Evolutionary conservation across 352 stramenopile species (phyloP).

Genomic region (Globisporangium irregulare): DNA sequence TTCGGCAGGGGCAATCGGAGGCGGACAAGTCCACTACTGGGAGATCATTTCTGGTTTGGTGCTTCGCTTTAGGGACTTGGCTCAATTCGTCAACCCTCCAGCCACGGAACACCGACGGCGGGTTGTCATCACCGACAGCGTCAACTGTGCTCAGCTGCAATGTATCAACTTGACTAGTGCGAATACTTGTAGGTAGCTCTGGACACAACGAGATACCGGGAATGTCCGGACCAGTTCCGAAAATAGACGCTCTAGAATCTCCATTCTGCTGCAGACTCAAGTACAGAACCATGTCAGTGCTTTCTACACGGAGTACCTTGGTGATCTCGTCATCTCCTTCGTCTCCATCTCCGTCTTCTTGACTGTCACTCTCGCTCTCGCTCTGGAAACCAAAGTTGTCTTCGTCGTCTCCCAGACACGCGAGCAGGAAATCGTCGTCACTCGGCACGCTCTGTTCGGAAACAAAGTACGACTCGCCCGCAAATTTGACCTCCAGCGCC

Average conservation of each 20-base stretch:
- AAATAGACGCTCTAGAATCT: not conserved
- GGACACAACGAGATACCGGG: not conserved
- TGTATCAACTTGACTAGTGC: not conserved
- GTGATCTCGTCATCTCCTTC: not conserved
- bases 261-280: not conserved
- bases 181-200: not conserved
- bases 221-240: not conserved
- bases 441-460: not conserved
- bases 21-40: not conserved
- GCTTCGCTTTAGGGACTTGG: not conserved
- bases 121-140: not conserved
- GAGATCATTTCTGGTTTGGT: not conserved
- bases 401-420: not conserved
- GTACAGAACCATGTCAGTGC: constrained; percentile 1
- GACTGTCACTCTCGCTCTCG: too few species aligned
- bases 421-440: not conserved
- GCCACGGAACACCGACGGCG: not conserved
- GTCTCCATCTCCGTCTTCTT: too few species aligned
- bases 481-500: constrained; percentile 5
- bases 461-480: constrained; percentile 6
- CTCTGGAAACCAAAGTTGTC: not conserved
- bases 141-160: not conserved
- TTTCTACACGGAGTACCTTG: constrained; percentile 13
- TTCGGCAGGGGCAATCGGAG: not conserved
- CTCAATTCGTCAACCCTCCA: not conserved